Evolutionary conservation across 2,329 filamentous ascomycete genomes (phyloP), one percentile per base, ranked within the genome.

Genomic region (Xylariales sp.): DNA sequence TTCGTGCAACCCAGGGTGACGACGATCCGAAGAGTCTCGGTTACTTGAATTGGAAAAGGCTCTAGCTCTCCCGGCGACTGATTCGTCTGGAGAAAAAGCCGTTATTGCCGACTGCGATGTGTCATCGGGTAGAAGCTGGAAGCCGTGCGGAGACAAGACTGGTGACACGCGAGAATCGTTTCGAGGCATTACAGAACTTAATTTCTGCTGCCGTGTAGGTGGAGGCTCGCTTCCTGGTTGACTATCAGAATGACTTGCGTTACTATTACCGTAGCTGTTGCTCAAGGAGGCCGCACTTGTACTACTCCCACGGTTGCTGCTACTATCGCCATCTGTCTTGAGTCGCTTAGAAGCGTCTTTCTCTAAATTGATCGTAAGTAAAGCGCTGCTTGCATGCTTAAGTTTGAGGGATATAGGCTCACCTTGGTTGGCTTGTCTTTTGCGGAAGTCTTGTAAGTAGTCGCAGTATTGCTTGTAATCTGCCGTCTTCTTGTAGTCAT

Each of bases 371-470:
- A 25, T 44, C 31, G 12, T 47, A 31, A 39, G 41, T 15, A 19
- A 25, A 27, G 32, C 48, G 41, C 47, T 35, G 12, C 16, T 3
- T 19, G 6, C 4, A 21, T n/a, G 29, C 20, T 9, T n/a, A n/a
- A n/a, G n/a, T n/a, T n/a, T n/a, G n/a, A n/a, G n/a, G n/a, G 27
- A 21, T 14, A 5, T 25, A 9, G 31, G 11, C 71, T 78, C 73
- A 39, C 65, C 64, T 34, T 76, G 69, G 42, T 69, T 70, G 19
- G 74, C 66, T 54, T 90, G 83, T 57, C 84, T 85, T 35, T 81
- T 77, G 56, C 85, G 89, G 66, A 93, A 91, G 1, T 90, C 86
- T 22, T 78, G 74, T 16, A 91, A 66, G 57, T 93, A 93, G 31
- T 78, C 73, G 45, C 76, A 71, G 50, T 91, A 90, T 38, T 79